phyloP scores from a whole-genome alignment of 139 green algal species.

The Coelastrella sp. region DNA sequence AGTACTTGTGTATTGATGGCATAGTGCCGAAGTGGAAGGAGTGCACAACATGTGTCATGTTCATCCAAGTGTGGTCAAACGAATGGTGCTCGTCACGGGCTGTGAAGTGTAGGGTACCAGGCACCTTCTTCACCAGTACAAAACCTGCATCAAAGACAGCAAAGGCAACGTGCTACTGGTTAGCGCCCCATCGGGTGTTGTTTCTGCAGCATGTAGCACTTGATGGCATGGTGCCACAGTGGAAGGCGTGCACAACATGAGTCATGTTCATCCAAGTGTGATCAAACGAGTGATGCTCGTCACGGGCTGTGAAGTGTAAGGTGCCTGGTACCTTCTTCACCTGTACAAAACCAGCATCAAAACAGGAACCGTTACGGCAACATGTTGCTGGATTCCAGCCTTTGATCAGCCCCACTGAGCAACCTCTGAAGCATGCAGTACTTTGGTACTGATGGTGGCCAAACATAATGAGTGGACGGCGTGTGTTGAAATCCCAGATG shows the following conservation, averaged over 20 bases:
- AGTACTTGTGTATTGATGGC: conserved; percentile 71
- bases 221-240: conserved; percentile 82
- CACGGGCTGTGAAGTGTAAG: too few species aligned
- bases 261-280: conserved; percentile 83
- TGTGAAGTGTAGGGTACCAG: conserved; percentile 89
- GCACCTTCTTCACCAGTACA: conserved; percentile 98
- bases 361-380: too few species aligned
- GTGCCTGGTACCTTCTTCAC: too few species aligned
- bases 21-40: conserved; percentile 81
- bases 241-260: conserved; percentile 74
- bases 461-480: too few species aligned
- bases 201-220: conserved; percentile 51
- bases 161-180: neutral
- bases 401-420: too few species aligned
- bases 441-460: too few species aligned
- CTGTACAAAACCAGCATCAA: too few species aligned
- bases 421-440: too few species aligned
- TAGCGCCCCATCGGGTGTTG: conserved; percentile 81
- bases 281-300: too few species aligned
- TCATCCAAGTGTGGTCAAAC: conserved; percentile 89
- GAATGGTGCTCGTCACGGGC: conserved; percentile 85
- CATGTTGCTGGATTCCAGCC: too few species aligned
- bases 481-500: neutral
- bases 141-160: conserved; percentile 73
- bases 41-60: conserved; percentile 83